phyloP scores from a whole-genome alignment of 2,329 filamentous ascomycete genomes.

The Fusarium pseudograminearum region DNA sequence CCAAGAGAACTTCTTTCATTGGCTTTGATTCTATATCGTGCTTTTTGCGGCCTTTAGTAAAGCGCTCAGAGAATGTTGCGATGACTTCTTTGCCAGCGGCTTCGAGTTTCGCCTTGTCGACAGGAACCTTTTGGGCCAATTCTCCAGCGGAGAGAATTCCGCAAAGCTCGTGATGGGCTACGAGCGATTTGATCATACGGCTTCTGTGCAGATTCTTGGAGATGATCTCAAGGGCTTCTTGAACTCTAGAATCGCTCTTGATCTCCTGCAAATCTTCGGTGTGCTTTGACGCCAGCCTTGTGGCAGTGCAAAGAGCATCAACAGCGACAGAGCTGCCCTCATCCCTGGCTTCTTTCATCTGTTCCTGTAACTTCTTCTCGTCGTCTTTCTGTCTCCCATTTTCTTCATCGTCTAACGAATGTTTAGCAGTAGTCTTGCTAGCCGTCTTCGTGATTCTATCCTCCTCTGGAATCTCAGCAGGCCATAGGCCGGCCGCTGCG shows the following conservation, averaged over 20 bases:
- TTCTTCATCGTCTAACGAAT: background rate
- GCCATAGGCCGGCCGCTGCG: slow-evolving; percentile 30
- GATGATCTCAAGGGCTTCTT: slow-evolving; percentile 18
- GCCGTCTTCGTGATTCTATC: slow-evolving; percentile 3
- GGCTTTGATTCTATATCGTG: slow-evolving; percentile 15
- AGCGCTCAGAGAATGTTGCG: slow-evolving; percentile 19
- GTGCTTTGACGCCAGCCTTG: slow-evolving; percentile 17
- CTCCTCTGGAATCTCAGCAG: slow-evolving; percentile 22
- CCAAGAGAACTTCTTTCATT: slow-evolving; percentile 16
- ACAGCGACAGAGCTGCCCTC: background rate
- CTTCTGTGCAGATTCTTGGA: slow-evolving; percentile 7
- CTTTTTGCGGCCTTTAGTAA: slow-evolving; percentile 20
- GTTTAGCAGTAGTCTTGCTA: background rate
- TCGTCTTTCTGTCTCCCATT: background rate
- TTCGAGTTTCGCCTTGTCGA: slow-evolving; percentile 25
- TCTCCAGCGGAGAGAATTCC: slow-evolving; percentile 23
- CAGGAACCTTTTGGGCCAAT: slow-evolving; percentile 26
- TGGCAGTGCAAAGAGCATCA: slow-evolving; percentile 16
- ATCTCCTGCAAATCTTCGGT: slow-evolving; percentile 16
- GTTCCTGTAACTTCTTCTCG: background rate
- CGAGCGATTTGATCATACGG: slow-evolving; percentile 3
- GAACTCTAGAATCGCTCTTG: slow-evolving; percentile 15
- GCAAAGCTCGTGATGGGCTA: slow-evolving; percentile 16
- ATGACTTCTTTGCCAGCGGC: slow-evolving; percentile 10
- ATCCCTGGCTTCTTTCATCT: background rate